Evolutionary conservation across 345 rosid species (phyloP).

Genomic region (Diplotaxis tenuifolia): DNA sequence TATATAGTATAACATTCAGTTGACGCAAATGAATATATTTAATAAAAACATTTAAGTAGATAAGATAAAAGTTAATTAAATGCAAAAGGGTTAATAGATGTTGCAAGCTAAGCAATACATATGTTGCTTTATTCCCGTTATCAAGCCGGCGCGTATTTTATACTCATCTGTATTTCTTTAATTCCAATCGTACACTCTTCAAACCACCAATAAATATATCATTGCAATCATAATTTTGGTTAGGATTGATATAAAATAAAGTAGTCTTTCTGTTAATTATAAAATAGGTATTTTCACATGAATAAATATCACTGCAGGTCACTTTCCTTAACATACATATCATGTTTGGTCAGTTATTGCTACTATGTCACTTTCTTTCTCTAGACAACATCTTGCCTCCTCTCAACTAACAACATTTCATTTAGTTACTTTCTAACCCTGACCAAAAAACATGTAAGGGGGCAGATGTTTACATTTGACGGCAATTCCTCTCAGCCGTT

Average conservation of each 20-base stretch:
- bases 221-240: background rate
- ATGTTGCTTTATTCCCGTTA: conserved; percentile 35
- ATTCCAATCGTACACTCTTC: background rate
- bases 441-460: too few species aligned
- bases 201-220: background rate
- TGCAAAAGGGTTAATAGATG: conserved; percentile 3
- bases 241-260: background rate
- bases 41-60: background rate
- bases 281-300: background rate
- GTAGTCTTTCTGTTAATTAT: background rate
- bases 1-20: conserved; percentile 2
- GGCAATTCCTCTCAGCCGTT: too few species aligned
- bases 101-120: conserved; percentile 20
- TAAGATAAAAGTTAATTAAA: conserved; percentile 5
- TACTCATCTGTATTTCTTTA: conserved; percentile 8
- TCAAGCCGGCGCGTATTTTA: conserved; percentile 30
- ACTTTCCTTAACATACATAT: too few species aligned
- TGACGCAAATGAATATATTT: background rate
- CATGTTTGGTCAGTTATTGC: too few species aligned
- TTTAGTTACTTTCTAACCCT: too few species aligned
- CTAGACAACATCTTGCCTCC: too few species aligned
- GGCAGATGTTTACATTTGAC: too few species aligned
- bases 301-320: too few species aligned
- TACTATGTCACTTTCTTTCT: too few species aligned
- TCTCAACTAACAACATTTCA: too few species aligned